Base-by-base conservation (phyloP, 352 stramenopile species). In the Phytopythium mirpurense region DNA sequence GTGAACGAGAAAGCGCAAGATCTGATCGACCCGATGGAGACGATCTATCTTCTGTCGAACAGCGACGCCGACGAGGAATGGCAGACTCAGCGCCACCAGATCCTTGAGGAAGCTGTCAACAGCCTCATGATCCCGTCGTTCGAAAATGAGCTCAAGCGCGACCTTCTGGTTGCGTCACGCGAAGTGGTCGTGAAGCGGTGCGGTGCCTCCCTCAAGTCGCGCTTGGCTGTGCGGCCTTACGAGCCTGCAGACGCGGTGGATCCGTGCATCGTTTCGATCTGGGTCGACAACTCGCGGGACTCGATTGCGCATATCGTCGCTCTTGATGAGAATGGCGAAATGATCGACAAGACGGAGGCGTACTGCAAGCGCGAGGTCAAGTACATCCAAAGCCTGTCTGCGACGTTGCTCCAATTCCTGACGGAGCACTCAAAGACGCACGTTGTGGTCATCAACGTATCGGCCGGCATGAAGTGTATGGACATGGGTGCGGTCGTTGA, bases 391-490 rank as follows among this genome's bases (percentile, higher is more conserved):
- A 88, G 76, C 8, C 63, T 93, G 15, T 89, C 83, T 27, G 77
- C 84, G 54, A 90, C 70, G 3, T 56, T 95, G 29, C 80, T 86
- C 45, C 86, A 88, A 29, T 95, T 95, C 44, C 56, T 95, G 19
- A 78, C 85, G 44, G 85, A 95, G 31, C 79, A 95, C 61, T 74
- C 76, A 10, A 68, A 74, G 59, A 92, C 82, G 11, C 73, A 93
- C 54, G 85, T 91, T 0, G 83, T 95, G 29, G 85, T 93, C 19
- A 89, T 95, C 59, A 95, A 95, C 67, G 79, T 93, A 18, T 92
- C 81, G n/a, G 85, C 79, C 2, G 83, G 85, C 18, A 88, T 90
- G 70, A 95, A 95, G 60, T 93, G 83, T 50, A 91, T 95, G 78
- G 85, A 95, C 51, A 88, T 95, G 78, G 85, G 85, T 65, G 83